A percentile compares a stretch with the other conserved stretches of the same genome.
Conservation (phyloP, 148 eudicot genomes). For the Camellia lanceoleosa region DNA sequence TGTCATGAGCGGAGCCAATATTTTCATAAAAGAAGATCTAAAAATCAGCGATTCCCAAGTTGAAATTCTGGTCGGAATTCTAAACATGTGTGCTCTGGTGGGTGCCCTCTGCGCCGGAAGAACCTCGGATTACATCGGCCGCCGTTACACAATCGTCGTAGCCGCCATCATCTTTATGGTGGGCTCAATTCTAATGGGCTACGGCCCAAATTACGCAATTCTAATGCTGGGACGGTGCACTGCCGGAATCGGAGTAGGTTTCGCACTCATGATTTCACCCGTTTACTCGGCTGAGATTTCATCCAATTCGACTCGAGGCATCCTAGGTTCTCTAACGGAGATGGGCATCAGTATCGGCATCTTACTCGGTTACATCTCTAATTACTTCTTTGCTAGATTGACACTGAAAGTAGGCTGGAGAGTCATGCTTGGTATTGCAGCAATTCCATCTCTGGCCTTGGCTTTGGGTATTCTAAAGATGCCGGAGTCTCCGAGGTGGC, state of each 20-base stretch:
- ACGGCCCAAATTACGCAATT: slow-evolving; percentile 48
- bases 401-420: slow-evolving; percentile 59
- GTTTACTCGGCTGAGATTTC: slow-evolving; percentile 82
- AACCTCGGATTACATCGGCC: slow-evolving; percentile 64
- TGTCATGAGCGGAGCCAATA: slow-evolving; percentile 85
- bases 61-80: slow-evolving; percentile 60
- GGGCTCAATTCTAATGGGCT: slow-evolving; percentile 77
- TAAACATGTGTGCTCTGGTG: slow-evolving; percentile 61
- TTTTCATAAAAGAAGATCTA: slow-evolving; percentile 68
- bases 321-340: slow-evolving; percentile 67
- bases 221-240: slow-evolving; percentile 56
- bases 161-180: slow-evolving; percentile 57
- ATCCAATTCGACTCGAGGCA: slow-evolving; percentile 54
- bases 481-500: slow-evolving; percentile 49
- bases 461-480: slow-evolving; percentile 1
- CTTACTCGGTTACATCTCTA: slow-evolving; percentile 60
- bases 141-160: slow-evolving; percentile 56
- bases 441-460: slow-evolving; percentile 48
- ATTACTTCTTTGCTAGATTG: slow-evolving; percentile 42
- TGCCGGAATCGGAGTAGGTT: slow-evolving; percentile 77
- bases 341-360: slow-evolving; percentile 62
- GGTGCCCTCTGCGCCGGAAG: slow-evolving; percentile 72
- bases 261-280: slow-evolving; percentile 75
- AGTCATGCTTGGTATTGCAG: slow-evolving; percentile 69
- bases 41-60: slow-evolving; percentile 51